Conservation (phyloP, 208 protist genomes). For the Leishmania martiniquensis region DNA sequence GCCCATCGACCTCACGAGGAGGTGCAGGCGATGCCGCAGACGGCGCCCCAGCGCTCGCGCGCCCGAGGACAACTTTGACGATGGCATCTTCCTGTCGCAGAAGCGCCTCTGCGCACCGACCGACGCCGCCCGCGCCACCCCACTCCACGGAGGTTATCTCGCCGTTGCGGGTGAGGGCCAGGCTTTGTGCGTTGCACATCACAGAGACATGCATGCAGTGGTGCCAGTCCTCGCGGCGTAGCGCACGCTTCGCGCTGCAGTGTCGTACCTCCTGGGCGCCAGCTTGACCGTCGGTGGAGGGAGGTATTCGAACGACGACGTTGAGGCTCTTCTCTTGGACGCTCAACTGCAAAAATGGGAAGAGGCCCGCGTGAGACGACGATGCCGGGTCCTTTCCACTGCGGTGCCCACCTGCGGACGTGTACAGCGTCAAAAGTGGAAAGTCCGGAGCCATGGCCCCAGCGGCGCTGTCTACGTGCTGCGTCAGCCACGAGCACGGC, state of each 20-base stretch:
- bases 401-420: neutral
- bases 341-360: constrained; percentile 32
- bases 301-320: constrained; percentile 17
- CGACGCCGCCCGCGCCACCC: constrained; percentile 14
- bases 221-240: constrained; percentile 41
- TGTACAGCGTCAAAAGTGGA: constrained; percentile 31
- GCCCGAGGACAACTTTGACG: constrained; percentile 24
- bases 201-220: constrained; percentile 44
- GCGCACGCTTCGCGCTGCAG: constrained; percentile 11
- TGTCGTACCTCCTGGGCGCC: neutral
- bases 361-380: neutral
- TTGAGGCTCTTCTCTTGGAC: constrained; percentile 20
- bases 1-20: constrained; percentile 26
- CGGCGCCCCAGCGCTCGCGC: neutral
- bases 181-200: constrained; percentile 27
- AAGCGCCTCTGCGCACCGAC: constrained; percentile 21
- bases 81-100: constrained; percentile 23
- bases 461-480: neutral
- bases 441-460: constrained; percentile 19
- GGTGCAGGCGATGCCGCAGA: neutral
- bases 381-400: neutral
- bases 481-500: constrained; percentile 24
- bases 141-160: constrained; percentile 31
- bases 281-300: neutral
- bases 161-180: constrained; percentile 33